A percentile compares a stretch with the other conserved stretches of the same genome.
Evolutionary conservation across 306 rosid genomes (phyloP).

Genomic region (Argentina anserina): DNA sequence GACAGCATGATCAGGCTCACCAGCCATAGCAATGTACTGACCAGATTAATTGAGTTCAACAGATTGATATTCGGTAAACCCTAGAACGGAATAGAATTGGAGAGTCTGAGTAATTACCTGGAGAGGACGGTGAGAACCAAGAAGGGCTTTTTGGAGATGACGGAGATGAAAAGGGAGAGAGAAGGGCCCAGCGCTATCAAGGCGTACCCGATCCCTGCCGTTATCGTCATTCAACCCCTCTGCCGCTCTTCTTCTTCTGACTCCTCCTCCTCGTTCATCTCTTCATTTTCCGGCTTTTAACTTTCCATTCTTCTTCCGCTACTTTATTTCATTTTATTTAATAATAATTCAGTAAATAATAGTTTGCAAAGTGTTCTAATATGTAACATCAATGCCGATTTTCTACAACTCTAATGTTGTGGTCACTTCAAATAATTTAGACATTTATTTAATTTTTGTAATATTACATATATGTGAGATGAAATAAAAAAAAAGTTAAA

Average conservation of each 20-base stretch:
- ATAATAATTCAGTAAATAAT: no score
- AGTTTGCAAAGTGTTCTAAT: no score
- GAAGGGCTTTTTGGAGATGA: conserved; percentile 82
- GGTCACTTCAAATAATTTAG: no score
- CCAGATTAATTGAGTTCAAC: neutral
- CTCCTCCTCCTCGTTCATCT: neutral
- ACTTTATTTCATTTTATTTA: no score
- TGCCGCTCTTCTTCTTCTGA: no score
- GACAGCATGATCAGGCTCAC: conserved; percentile 77
- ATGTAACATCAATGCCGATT: no score
- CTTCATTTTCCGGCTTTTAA: no score
- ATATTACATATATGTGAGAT: no score
- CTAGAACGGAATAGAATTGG: neutral
- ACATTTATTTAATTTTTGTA: no score
- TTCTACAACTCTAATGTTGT: no score
- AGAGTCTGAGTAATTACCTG: conserved; percentile 38
- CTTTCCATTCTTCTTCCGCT: no score
- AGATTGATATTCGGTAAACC: neutral
- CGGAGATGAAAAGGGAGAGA: conserved; percentile 75
- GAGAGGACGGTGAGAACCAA: conserved; percentile 86
- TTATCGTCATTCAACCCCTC: conserved; percentile 55
- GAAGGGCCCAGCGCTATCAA: conserved; percentile 85
- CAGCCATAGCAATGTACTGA: conserved; percentile 84
- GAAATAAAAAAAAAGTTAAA: no score
- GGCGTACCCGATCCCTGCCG: conserved; percentile 87